phyloP scores from a whole-genome alignment of 495 filamentous ascomycete species.

The Halenospora varia region DNA sequence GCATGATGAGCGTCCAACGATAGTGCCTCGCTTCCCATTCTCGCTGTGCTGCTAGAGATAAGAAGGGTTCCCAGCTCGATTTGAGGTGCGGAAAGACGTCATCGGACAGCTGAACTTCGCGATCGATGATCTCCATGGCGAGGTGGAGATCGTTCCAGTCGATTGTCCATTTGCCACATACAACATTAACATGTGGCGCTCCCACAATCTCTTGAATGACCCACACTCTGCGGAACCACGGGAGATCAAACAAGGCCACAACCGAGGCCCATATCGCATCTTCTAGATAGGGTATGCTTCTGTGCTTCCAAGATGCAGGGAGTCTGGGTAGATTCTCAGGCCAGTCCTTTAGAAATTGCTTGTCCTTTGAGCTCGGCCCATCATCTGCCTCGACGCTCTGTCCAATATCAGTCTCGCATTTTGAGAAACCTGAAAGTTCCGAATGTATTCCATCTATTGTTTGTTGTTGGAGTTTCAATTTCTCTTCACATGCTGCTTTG shows the following conservation, averaged over 20 bases:
- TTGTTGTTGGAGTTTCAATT: too few species aligned
- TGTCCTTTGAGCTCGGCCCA: too few species aligned
- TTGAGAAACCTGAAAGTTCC: too few species aligned
- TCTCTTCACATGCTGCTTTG: too few species aligned
- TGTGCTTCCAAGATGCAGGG: not conserved
- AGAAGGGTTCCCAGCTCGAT: not conserved
- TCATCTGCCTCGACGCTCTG: too few species aligned
- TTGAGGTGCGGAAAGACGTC: not conserved
- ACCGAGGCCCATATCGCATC: not conserved
- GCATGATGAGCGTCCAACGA: not conserved
- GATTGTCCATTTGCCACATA: slow-evolving; percentile 7
- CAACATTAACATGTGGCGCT: slow-evolving; percentile 4
- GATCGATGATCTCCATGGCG: not conserved
- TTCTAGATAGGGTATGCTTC: not conserved
- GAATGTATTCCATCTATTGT: too few species aligned
- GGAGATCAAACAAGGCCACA: not conserved
- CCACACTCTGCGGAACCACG: slow-evolving; percentile 21
- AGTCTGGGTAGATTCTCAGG: too few species aligned
- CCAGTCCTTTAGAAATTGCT: too few species aligned
- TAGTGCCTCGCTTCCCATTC: not conserved
- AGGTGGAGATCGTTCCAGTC: not conserved
- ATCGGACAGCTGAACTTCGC: not conserved
- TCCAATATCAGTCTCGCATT: too few species aligned
- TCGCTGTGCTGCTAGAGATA: not conserved
- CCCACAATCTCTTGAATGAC: slow-evolving; percentile 20